Percentiles rank a stretch among this genome's conserved stretches.
These are phyloP conservation scores for Leishmania arabica DNA, from an alignment of 208 protist genomes.

Conservation along the genomic window DNA sequence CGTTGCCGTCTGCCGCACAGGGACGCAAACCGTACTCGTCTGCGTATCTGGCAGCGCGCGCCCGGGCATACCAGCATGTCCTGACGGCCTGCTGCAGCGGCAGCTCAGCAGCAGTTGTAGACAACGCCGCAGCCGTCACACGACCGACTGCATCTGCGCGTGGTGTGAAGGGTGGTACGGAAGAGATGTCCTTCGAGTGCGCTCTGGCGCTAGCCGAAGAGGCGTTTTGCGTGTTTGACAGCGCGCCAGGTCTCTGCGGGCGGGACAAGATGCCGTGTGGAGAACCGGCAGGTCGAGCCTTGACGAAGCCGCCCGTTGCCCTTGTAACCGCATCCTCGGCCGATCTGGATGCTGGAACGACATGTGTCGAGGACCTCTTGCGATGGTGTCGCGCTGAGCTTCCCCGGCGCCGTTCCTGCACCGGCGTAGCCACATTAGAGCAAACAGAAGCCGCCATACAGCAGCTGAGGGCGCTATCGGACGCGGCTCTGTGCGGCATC, in stretches of 20 bases:
- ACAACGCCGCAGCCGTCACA: neutral
- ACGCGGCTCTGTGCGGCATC: neutral
- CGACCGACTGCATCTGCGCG: neutral
- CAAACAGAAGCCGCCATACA: neutral
- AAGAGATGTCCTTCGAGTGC: constrained; percentile 7
- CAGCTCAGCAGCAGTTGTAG: neutral
- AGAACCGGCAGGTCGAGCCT: neutral
- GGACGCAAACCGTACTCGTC: neutral
- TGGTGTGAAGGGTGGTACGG: neutral
- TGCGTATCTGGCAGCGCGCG: constrained; percentile 20
- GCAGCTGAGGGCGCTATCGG: neutral
- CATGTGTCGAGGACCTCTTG: neutral
- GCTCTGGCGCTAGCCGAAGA: neutral
- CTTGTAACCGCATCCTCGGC: neutral
- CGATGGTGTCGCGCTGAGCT: constrained; percentile 9
- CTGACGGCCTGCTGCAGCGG: constrained; percentile 8
- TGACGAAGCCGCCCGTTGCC: neutral
- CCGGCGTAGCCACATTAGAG: neutral
- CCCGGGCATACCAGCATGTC: constrained; percentile 22
- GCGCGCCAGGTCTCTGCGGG: neutral
- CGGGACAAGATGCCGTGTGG: neutral
- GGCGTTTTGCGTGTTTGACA: neutral
- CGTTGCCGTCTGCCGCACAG: neutral
- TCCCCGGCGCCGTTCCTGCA: neutral
- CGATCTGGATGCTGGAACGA: neutral